Evolutionary conservation across 805 yeast genomes (phyloP).

Genomic region (Suhomyces emberorum): DNA sequence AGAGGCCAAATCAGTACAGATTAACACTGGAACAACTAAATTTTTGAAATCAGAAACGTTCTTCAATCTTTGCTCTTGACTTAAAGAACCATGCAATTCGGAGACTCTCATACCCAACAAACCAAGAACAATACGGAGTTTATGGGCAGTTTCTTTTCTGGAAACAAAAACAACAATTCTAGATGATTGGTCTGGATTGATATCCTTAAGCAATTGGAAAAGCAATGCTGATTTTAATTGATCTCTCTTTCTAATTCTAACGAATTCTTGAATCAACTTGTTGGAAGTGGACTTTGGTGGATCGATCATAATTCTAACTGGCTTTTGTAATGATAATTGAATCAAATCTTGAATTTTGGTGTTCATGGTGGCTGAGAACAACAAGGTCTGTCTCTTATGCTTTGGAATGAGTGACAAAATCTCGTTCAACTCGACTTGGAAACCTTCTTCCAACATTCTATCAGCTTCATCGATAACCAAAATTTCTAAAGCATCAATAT

Average conservation of each 20-base stretch:
- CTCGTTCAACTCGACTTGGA: conserved; percentile 91
- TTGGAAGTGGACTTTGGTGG: conserved; percentile 93
- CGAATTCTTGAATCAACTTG: conserved; percentile 91
- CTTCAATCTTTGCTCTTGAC: conserved; percentile 89
- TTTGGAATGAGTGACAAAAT: conserved; percentile 80
- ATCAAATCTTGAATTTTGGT: conserved; percentile 84
- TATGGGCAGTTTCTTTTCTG: conserved; percentile 88
- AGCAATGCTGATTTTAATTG: conserved; percentile 78
- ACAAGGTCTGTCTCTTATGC: conserved; percentile 84
- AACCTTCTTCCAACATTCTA: conserved; percentile 98
- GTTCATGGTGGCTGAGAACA: conserved; percentile 98
- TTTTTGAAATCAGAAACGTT: conserved; percentile 81
- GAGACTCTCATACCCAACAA: conserved; percentile 72
- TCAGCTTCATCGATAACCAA: conserved; percentile 97
- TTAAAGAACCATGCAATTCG: conserved; percentile 78
- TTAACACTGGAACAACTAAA: conserved; percentile 76
- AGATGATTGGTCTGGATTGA: conserved; percentile 60
- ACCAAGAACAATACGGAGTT: conserved; percentile 71
- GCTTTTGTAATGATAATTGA: conserved; percentile 81
- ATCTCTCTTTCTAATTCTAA: conserved; percentile 90
- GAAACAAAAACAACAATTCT: conserved; percentile 89
- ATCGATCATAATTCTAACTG: conserved; percentile 92
- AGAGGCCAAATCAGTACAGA: conserved; percentile 98
- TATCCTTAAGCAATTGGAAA: conserved; percentile 62
- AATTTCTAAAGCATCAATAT: conserved; percentile 87